A percentile compares a stretch with the other conserved stretches of the same genome.
phyloP scores from a whole-genome alignment of 805 yeast genomes.

The Sugiyamaella chiloensis region DNA sequence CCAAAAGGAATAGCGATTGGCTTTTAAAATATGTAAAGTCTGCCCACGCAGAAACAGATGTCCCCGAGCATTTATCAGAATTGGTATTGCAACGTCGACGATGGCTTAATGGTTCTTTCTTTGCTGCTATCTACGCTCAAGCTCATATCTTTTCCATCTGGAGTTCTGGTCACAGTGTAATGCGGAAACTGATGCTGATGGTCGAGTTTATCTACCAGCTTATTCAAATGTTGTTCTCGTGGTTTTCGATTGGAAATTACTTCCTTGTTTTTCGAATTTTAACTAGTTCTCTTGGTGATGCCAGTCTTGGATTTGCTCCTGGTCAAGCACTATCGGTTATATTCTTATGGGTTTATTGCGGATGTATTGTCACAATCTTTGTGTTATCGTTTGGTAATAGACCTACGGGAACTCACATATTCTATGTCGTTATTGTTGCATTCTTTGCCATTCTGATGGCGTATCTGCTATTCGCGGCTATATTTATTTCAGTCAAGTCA shows the following conservation, averaged over 20 bases:
- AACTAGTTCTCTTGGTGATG: conserved; percentile 69
- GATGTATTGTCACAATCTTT: conserved; percentile 78
- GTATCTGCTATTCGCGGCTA: conserved; percentile 84
- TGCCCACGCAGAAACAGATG: conserved; percentile 93
- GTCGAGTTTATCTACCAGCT: conserved; percentile 79
- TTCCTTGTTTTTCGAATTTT: conserved; percentile 86
- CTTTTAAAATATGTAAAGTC: conserved; percentile 78
- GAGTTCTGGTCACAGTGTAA: conserved; percentile 63
- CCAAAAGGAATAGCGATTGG: conserved; percentile 72
- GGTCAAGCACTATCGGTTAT: conserved; percentile 77
- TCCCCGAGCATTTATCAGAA: conserved; percentile 83
- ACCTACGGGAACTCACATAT: conserved; percentile 82
- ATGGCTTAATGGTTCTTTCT: conserved; percentile 96
- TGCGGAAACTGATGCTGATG: conserved; percentile 68
- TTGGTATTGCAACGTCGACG: conserved; percentile 89
- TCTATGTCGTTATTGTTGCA: conserved; percentile 69
- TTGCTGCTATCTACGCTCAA: conserved; percentile 87
- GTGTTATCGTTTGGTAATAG: conserved; percentile 90
- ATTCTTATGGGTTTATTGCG: conserved; percentile 80
- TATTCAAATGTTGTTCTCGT: conserved; percentile 71
- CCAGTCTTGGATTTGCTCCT: conserved; percentile 59
- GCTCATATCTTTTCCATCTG: conserved; percentile 74
- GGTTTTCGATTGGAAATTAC: conserved; percentile 91
- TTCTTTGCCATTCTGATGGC: conserved; percentile 87
- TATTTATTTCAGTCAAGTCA: conserved; percentile 73